These are phyloP conservation scores for Grosmannia clavigera DNA, from an alignment of 2,329 filamentous ascomycete species.

Conservation along the genomic window DNA sequence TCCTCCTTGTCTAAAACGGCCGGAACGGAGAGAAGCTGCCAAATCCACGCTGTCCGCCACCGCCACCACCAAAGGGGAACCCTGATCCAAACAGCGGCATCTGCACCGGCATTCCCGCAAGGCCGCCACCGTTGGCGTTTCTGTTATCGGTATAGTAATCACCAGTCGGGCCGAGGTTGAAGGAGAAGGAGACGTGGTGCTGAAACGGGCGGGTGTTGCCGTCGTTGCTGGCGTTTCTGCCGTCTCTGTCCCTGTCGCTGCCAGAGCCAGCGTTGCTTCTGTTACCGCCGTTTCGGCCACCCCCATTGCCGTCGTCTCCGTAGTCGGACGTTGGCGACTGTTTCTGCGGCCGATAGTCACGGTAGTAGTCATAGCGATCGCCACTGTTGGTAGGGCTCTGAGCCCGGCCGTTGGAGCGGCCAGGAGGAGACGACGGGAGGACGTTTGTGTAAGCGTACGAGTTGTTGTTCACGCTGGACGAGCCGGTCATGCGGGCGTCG, in stretches of 20 bases:
- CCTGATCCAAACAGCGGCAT: neutral
- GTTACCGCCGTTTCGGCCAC: neutral
- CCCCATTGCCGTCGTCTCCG: neutral
- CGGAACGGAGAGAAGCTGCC: conserved; percentile 1
- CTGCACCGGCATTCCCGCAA: neutral
- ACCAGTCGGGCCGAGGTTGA: conserved; percentile 1
- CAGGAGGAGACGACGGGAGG: neutral
- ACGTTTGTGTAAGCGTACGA: conserved; percentile 3
- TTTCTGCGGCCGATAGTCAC: conserved; percentile 5
- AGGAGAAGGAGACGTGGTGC: conserved; percentile 4
- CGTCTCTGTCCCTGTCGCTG: neutral
- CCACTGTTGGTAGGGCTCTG: conserved; percentile 5
- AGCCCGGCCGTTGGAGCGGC: neutral
- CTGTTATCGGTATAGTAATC: neutral
- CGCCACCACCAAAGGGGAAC: neutral
- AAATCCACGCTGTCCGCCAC: conserved; percentile 1
- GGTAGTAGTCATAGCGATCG: conserved; percentile 8
- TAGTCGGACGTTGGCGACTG: conserved; percentile 4
- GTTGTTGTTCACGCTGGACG: conserved; percentile 1
- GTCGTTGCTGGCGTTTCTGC: neutral
- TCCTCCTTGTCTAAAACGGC: neutral
- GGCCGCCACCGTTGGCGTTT: neutral
- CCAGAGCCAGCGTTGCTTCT: neutral
- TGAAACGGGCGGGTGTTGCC: neutral
- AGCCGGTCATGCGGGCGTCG: conserved; percentile 2